A percentile compares a stretch with the other conserved stretches of the same genome.
These are phyloP conservation scores for Globisporangium orthogonon DNA, from an alignment of 352 stramenopile genomes.

Conservation along the genomic window DNA sequence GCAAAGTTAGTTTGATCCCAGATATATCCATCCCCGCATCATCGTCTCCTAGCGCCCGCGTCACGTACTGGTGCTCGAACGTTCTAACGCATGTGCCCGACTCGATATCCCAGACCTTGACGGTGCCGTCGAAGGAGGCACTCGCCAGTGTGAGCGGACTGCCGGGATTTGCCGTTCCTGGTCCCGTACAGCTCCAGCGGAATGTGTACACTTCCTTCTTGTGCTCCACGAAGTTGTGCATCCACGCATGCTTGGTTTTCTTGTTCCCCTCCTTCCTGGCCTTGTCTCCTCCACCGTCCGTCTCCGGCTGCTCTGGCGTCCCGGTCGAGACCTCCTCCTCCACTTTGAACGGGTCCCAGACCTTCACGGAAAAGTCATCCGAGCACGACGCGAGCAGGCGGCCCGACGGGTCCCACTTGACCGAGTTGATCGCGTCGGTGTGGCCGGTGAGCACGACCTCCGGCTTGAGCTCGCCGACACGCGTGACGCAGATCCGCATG, in stretches of 20 bases:
- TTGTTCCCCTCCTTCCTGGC: slow-evolving; percentile 12
- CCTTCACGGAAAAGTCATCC: slow-evolving; percentile 97
- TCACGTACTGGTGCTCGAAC: slow-evolving; percentile 89
- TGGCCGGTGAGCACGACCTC: slow-evolving; percentile 90
- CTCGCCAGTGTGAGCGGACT: slow-evolving; percentile 86
- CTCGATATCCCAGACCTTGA: slow-evolving; percentile 92
- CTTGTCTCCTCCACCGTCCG: slow-evolving; percentile 21
- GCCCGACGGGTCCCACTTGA: slow-evolving; percentile 96
- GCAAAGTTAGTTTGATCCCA: slow-evolving; percentile 11
- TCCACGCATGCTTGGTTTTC: slow-evolving; percentile 30
- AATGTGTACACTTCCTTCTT: slow-evolving; percentile 93
- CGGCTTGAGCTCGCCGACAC: slow-evolving; percentile 67
- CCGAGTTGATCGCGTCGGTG: slow-evolving; percentile 97
- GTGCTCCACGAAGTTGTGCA: slow-evolving; percentile 88
- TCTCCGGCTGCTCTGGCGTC: slow-evolving; percentile 20
- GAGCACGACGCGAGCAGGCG: slow-evolving; percentile 94
- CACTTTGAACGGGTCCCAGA: slow-evolving; percentile 83
- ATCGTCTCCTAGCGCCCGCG: slow-evolving; percentile 14
- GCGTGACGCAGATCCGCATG: slow-evolving; percentile 88
- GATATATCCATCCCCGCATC: neutral
- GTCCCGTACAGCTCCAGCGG: slow-evolving; percentile 87
- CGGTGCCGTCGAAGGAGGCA: slow-evolving; percentile 94
- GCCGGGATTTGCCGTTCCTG: slow-evolving; percentile 50
- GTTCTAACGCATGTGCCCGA: slow-evolving; percentile 89
- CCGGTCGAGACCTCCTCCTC: neutral